Conservation (phyloP, 139 green algal genomes). For the Volvox reticuliferus region DNA sequence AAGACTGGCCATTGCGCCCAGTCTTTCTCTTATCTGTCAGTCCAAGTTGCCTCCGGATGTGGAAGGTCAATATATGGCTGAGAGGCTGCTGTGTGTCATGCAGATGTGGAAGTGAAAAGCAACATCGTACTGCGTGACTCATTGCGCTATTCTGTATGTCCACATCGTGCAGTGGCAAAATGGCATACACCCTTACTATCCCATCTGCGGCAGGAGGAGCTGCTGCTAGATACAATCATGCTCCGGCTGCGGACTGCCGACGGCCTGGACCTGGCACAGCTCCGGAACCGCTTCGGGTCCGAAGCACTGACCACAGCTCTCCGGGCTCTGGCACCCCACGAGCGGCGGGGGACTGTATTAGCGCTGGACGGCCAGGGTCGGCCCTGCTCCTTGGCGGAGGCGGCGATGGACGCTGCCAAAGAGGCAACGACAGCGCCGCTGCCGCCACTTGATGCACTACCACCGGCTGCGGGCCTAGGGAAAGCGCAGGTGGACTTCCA, state of each 20-base stretch:
- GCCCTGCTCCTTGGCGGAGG: neutral
- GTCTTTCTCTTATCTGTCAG: no score
- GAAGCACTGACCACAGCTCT: conserved; percentile 35
- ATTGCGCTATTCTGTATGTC: no score
- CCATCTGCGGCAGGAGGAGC: conserved; percentile 64
- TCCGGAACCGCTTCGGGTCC: conserved; percentile 63
- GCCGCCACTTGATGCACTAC: no score
- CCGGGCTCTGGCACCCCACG: conserved; percentile 53
- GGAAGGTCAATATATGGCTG: no score
- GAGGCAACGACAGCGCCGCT: neutral
- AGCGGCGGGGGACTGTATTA: conserved; percentile 42
- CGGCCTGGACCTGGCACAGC: conserved; percentile 75
- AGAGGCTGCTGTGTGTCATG: no score
- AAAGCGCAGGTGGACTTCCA: neutral
- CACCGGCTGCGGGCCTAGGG: no score
- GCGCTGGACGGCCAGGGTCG: conserved; percentile 19
- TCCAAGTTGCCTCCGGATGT: no score
- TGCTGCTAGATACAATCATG: conserved; percentile 90
- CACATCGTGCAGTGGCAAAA: no score
- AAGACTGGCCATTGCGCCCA: no score
- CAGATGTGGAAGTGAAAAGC: no score
- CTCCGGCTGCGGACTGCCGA: conserved; percentile 81
- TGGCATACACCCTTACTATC: no score
- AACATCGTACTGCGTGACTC: no score
- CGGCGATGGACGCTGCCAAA: neutral